Percentiles rank a stretch among this genome's conserved stretches.
Evolutionary conservation across 140 eudicot genomes (phyloP).

Genomic region (Anethum foeniculum): DNA sequence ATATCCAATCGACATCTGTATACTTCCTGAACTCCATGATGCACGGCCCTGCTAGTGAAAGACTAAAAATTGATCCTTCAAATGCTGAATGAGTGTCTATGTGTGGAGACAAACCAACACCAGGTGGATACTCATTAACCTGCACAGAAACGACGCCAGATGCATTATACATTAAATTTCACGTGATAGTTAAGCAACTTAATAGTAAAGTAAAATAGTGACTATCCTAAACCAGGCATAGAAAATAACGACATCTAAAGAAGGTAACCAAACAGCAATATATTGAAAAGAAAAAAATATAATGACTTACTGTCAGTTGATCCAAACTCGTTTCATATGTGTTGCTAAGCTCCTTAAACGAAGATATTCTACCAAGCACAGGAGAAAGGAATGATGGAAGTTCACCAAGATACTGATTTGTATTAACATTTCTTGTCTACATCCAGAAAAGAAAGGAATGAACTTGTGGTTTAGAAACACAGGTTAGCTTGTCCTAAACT

Average conservation of each 20-base stretch:
- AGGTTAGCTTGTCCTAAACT: not conserved
- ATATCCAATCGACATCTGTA: slow-evolving; percentile 25
- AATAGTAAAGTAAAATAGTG: not conserved
- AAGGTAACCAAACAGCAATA: not conserved
- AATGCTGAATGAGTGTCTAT: slow-evolving; percentile 98
- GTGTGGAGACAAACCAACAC: slow-evolving; percentile 96
- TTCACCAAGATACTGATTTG: slow-evolving; percentile 62
- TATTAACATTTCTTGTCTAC: slow-evolving; percentile 85
- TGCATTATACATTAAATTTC: not conserved
- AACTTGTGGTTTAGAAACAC: not conserved
- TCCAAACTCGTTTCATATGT: slow-evolving; percentile 46
- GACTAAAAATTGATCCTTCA: slow-evolving; percentile 83
- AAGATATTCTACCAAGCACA: slow-evolving; percentile 44
- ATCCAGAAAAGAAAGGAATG: slow-evolving; percentile 10
- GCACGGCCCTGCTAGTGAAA: slow-evolving; percentile 92
- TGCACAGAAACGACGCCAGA: slow-evolving; percentile 18
- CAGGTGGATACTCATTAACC: slow-evolving; percentile 96
- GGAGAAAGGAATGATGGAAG: slow-evolving; percentile 72
- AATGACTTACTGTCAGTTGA: slow-evolving; percentile 63
- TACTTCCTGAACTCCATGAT: slow-evolving; percentile 91
- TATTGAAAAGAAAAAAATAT: not conserved
- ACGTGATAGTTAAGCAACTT: not conserved
- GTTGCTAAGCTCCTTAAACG: slow-evolving; percentile 40
- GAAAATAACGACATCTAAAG: not conserved
- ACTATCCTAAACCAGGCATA: not conserved